Evolutionary conservation across 495 filamentous ascomycete species (phyloP).

Genomic region (Hyphodiscus hymeniophilus): DNA sequence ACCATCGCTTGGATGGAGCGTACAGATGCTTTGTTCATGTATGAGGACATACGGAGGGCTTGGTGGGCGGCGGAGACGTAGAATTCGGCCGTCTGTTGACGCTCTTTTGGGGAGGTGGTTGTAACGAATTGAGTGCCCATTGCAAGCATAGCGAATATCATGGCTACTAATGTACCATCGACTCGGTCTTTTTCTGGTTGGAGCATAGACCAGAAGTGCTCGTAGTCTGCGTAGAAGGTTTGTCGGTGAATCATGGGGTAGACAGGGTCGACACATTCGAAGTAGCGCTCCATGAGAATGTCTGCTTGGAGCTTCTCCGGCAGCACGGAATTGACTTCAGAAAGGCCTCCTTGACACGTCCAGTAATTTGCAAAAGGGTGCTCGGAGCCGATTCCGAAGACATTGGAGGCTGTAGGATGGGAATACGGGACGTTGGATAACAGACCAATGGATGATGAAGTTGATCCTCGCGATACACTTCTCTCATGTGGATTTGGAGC

Average conservation of each 20-base stretch:
- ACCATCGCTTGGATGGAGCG: conserved; percentile 68
- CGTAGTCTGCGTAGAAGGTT: conserved; percentile 61
- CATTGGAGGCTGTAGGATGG: conserved; percentile 50
- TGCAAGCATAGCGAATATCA: conserved; percentile 62
- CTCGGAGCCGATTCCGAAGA: conserved; percentile 60
- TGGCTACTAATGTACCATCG: conserved; percentile 53
- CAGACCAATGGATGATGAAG: conserved; percentile 37
- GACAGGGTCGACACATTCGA: conserved; percentile 64
- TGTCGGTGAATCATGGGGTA: conserved; percentile 64
- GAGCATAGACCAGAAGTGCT: conserved; percentile 55
- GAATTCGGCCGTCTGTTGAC: conserved; percentile 65
- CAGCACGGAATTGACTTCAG: conserved; percentile 61
- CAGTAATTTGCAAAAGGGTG: conserved; percentile 71
- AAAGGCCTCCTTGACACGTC: conserved; percentile 62
- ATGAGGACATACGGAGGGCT: conserved; percentile 56
- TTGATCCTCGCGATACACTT: conserved; percentile 14
- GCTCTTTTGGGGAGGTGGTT: conserved; percentile 42
- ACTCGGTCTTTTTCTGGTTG: conserved; percentile 38
- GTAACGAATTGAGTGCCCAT: conserved; percentile 65
- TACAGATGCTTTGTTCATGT: conserved; percentile 57
- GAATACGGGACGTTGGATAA: conserved; percentile 62
- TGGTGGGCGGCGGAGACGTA: conserved; percentile 68
- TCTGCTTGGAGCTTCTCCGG: conserved; percentile 65
- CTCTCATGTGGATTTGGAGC: conserved; percentile 12
- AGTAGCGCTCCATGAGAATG: conserved; percentile 59